Base-by-base conservation (phyloP, 306 rosid species). In the Coriaria nepalensis region DNA sequence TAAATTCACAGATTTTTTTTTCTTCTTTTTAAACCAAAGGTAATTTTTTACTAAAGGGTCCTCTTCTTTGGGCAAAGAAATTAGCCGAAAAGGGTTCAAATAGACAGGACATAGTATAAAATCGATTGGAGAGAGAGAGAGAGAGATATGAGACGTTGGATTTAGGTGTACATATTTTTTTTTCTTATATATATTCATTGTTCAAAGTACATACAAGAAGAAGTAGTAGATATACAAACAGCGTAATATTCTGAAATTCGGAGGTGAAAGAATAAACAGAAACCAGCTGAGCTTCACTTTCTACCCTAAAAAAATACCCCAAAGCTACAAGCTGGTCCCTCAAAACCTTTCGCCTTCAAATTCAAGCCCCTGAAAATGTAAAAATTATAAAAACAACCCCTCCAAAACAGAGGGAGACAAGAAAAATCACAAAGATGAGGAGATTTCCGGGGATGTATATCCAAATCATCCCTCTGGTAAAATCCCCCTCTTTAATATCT, bases 271-370 rank as follows among this genome's bases (percentile, higher is more conserved):
- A 66, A 66, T 49, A 71, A 68, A 69, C 71, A 73, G 73, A 68
- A 70, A 81, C 77, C 85, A 81, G 82, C 93, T 85, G 98, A 90
- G 95, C 98, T 85, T 64, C 78, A 61, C 15, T 56, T 57, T 49
- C 73, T 61, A 69, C 57, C 73, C 29, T 20, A 20, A 20, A 20
- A 20, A 20, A 20, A 20, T 73, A 68, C 53, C 71, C 71, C 53
- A 77, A 84, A 90, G 98, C 95, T 85, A 60, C 98, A 47, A 72
- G 74, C 79, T 71, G 73, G 57, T 69, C 74, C 67, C 72, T 54
- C 34, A 71, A 78, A 68, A 53, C 65, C 82, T 79, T 66, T 60
- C 80, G 68, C 82, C 50, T 53, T 14, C 9, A 40, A 53, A 6
- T 40, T 53, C 5, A 13, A 52, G 29, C 4, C 59, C 59, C 40